phyloP scores from a whole-genome alignment of 495 filamentous ascomycete genomes.

The Penicillium simplicissimum region DNA sequence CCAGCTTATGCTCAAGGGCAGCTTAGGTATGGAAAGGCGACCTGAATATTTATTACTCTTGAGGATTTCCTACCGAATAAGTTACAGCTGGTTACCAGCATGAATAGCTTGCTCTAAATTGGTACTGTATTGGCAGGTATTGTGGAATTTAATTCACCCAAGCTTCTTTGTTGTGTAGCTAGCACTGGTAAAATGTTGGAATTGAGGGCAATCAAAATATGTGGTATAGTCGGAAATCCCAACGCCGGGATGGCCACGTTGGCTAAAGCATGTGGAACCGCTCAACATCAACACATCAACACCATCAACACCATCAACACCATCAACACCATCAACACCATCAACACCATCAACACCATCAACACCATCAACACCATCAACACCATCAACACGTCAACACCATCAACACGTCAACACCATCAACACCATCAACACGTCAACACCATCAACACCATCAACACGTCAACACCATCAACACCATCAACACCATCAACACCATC shows the following conservation, averaged over 20 bases:
- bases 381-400: constrained; percentile 1
- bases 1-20: neutral
- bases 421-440: neutral
- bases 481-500: neutral
- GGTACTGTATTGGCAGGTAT: neutral
- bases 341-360: constrained; percentile 4
- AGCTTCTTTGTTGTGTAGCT: constrained; percentile 1
- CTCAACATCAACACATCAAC: neutral
- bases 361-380: constrained; percentile 3
- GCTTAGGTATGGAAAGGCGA: neutral
- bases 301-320: too few relatives aligned
- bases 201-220: constrained; percentile 2
- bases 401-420: neutral
- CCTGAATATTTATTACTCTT: constrained; percentile 2
- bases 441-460: constrained; percentile 1
- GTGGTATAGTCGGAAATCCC: constrained; percentile 5
- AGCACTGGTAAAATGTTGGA: constrained; percentile 4
- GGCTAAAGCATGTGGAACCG: constrained; percentile 3
- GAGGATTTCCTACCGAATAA: constrained; percentile 3
- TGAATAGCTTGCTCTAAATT: constrained; percentile 1
- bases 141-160: constrained; percentile 3
- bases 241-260: neutral
- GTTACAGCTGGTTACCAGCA: neutral
- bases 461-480: constrained; percentile 2
- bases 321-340: too few relatives aligned